phyloP scores from a whole-genome alignment of 2,329 filamentous ascomycete species.

The Penicillium sp. region DNA sequence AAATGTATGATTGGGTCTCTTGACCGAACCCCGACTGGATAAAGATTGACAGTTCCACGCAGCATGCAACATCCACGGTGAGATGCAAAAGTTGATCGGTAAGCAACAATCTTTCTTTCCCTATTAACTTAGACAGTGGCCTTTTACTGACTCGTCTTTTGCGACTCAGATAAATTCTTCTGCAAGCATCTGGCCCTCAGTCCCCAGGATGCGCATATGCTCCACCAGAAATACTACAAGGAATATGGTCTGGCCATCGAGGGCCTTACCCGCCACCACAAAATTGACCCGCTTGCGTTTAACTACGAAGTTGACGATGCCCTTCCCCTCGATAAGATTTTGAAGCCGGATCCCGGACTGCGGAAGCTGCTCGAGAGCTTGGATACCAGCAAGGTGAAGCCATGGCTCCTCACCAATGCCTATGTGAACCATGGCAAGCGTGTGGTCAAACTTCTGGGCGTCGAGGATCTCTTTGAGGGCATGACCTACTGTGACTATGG shows the following conservation, averaged over 20 bases:
- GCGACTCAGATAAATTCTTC: conserved; percentile 54
- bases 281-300: conserved; percentile 92
- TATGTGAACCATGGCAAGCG: conserved; percentile 82
- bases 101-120: conserved; percentile 18
- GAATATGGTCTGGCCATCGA: conserved; percentile 97
- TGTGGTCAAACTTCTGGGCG: conserved; percentile 71
- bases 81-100: conserved; percentile 79
- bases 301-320: conserved; percentile 94
- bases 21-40: neutral
- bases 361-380: conserved; percentile 74
- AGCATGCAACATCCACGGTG: conserved; percentile 76
- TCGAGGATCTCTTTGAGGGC: conserved; percentile 90
- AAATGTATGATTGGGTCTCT: conserved; percentile 55
- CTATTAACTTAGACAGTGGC: conserved; percentile 27
- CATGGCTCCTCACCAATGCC: conserved; percentile 96
- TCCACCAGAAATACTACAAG: conserved; percentile 90
- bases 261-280: conserved; percentile 86
- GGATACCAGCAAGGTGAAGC: conserved; percentile 73
- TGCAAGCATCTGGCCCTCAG: conserved; percentile 67
- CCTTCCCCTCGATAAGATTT: conserved; percentile 76
- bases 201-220: conserved; percentile 71
- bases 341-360: conserved; percentile 71
- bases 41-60: conserved; percentile 14
- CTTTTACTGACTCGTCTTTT: conserved; percentile 42
- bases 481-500: conserved; percentile 92